Percentiles rank a stretch among this genome's conserved stretches.
Evolutionary conservation across 164 flowering plant genomes (phyloP).

Genomic region (Platanus orientalis): DNA sequence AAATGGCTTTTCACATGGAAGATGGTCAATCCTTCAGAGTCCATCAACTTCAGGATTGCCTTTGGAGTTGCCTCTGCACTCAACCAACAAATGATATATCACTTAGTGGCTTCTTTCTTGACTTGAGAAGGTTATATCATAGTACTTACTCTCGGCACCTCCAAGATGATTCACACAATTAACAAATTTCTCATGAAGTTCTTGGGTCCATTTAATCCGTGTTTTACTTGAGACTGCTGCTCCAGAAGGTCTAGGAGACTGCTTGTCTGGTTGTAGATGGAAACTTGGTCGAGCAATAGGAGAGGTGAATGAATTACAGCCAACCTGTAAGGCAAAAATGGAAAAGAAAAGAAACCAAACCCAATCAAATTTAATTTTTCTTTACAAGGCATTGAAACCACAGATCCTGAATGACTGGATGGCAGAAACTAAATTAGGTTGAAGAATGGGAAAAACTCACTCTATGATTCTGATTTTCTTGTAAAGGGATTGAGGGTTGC

Average conservation of each 20-base stretch:
- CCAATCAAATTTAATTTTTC: background rate
- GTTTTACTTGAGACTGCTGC: conserved; percentile 32
- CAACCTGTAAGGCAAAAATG: conserved; percentile 14
- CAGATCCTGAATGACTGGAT: too few relatives aligned
- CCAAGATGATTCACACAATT: conserved; percentile 66
- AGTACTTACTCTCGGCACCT: conserved; percentile 69
- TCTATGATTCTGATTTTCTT: conserved; percentile 27
- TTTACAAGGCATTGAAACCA: background rate
- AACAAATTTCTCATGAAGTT: conserved; percentile 70
- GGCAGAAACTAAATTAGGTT: too few relatives aligned
- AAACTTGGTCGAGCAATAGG: conserved; percentile 23
- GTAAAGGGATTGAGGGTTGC: conserved; percentile 18
- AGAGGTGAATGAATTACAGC: conserved; percentile 15
- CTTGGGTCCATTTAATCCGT: conserved; percentile 72
- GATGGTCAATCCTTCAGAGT: conserved; percentile 61
- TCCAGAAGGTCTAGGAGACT: conserved; percentile 21
- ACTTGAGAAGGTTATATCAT: background rate
- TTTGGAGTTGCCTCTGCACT: conserved; percentile 75
- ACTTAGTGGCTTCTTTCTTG: background rate
- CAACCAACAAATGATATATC: background rate
- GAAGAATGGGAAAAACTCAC: conserved; percentile 27
- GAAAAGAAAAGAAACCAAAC: background rate
- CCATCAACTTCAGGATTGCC: conserved; percentile 67
- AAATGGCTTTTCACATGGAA: conserved; percentile 81
- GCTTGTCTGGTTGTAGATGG: conserved; percentile 30